Evolutionary conservation across 2,329 filamentous ascomycete species (phyloP), one percentile per base, ranked within the genome.

Genomic region (Trichoderma simmonsii): DNA sequence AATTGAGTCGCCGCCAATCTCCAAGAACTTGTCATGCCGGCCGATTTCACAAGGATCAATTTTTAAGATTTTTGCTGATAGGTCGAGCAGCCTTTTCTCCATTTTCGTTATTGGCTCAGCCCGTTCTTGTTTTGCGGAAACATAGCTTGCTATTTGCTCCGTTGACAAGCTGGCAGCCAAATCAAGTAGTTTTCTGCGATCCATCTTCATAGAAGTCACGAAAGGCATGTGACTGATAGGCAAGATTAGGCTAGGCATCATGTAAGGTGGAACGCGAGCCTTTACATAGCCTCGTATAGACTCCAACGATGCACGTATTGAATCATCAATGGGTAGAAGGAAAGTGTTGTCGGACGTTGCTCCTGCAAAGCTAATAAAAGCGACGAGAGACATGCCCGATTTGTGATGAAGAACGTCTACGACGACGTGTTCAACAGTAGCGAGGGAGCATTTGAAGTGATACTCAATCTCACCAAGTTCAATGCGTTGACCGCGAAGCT

Each of bases 1-100:
- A 12, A 85, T 78, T 0, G 84, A 85, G 76, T 85, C 83, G 4
- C 84, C 83, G 1, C 83, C 83, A 4, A 68, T 51, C 43, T 68
- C 65, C 9, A 74, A 51, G 62, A 74, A 73, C 8, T 39, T 71
- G 60, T 73, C 71, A 43, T 73, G 73, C 1, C 77, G 73, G 0
- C 77, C 73, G 32, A 82, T 73, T 4, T 78, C 76, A 9, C 56
- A 9, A 21, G 76, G 65, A 9, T 79, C 76, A 4, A 76, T 68
- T n/a, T 78, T 79, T 4, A 82, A 77, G 4, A 81, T 65, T 30
- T 77, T 75, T 28, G 72, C 65, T 80, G 81, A 82, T 26, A 79
- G 60, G 18, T 76, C 73, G 2, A 67, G 39, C 12, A 73, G 24
- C 32, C 59, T 72, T 12, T 66, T 51, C 43, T 73, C 72, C 15